phyloP scores from a whole-genome alignment of 2,329 filamentous ascomycete species.

The Monosporascus ibericus region DNA sequence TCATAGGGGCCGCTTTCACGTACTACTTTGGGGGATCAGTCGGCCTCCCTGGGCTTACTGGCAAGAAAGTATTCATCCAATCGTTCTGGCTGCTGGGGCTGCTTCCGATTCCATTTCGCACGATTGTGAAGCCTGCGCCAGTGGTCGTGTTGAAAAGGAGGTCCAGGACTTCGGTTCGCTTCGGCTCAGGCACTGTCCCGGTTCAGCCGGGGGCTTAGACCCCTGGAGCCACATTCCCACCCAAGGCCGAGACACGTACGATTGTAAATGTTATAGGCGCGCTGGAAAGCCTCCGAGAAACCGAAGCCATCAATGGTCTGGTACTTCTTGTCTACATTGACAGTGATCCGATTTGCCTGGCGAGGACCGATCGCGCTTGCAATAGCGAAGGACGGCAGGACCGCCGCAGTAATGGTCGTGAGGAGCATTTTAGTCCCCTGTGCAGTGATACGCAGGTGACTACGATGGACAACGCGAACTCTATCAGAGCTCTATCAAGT shows the following conservation, averaged over 20 bases:
- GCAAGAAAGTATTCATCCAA: conserved; percentile 10
- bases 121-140: conserved; percentile 29
- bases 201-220: background rate
- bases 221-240: background rate
- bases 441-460: too few species aligned
- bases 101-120: conserved; percentile 30
- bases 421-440: background rate
- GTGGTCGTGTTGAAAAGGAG: conserved; percentile 28
- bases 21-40: conserved; percentile 3
- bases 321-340: conserved; percentile 17
- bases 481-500: background rate
- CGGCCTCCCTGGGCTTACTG: conserved; percentile 4
- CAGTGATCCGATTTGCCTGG: conserved; percentile 1
- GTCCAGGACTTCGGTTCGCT: conserved; percentile 26
- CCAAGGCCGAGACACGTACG: background rate
- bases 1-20: background rate
- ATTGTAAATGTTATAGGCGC: conserved; percentile 21
- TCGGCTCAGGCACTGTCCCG: conserved; percentile 18
- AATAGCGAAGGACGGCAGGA: background rate
- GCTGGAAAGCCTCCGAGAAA: conserved; percentile 34
- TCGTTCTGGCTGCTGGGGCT: conserved; percentile 25
- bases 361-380: background rate
- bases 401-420: background rate
- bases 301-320: conserved; percentile 37
- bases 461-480: background rate